Conservation (phyloP, 1,284 basidiomycete species). For the Ceratobasidium sp. region DNA sequence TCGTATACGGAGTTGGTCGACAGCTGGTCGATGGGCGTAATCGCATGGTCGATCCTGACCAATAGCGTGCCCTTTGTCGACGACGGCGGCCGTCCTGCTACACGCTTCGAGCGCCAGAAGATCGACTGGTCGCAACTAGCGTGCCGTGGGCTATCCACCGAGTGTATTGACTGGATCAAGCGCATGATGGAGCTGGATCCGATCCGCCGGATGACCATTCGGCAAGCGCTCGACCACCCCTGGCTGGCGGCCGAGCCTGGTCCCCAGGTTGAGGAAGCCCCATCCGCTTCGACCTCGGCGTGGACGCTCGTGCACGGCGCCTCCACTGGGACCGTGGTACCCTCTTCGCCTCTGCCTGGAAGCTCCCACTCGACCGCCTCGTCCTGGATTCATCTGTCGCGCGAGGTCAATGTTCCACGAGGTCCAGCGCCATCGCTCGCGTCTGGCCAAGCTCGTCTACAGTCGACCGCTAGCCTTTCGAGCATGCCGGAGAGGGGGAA, state of each 20-base stretch:
- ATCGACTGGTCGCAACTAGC: constrained; percentile 71
- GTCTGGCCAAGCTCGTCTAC: no score
- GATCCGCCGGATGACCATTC: constrained; percentile 67
- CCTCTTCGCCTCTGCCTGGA: no score
- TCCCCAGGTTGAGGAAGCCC: neutral
- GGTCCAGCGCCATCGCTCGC: no score
- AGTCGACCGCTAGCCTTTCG: no score
- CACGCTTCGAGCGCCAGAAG: constrained; percentile 62
- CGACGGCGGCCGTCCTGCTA: constrained; percentile 65
- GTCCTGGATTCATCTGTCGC: no score
- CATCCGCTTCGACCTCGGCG: constrained; percentile 21
- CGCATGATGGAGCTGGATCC: constrained; percentile 68
- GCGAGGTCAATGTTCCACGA: no score
- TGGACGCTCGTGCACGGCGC: constrained; percentile 27
- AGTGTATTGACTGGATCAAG: constrained; percentile 63
- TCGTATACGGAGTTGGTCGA: constrained; percentile 90
- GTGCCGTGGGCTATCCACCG: constrained; percentile 49
- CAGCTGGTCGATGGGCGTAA: constrained; percentile 94
- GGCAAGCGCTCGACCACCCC: constrained; percentile 69
- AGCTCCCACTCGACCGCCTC: no score
- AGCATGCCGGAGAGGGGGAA: no score
- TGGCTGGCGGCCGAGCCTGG: constrained; percentile 65
- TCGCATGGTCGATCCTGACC: constrained; percentile 87
- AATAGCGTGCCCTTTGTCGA: constrained; percentile 78
- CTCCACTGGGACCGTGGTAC: constrained; percentile 3